These are phyloP conservation scores for Collybia nuda DNA, from an alignment of 768 basidiomycete species.

Conservation along the genomic window DNA sequence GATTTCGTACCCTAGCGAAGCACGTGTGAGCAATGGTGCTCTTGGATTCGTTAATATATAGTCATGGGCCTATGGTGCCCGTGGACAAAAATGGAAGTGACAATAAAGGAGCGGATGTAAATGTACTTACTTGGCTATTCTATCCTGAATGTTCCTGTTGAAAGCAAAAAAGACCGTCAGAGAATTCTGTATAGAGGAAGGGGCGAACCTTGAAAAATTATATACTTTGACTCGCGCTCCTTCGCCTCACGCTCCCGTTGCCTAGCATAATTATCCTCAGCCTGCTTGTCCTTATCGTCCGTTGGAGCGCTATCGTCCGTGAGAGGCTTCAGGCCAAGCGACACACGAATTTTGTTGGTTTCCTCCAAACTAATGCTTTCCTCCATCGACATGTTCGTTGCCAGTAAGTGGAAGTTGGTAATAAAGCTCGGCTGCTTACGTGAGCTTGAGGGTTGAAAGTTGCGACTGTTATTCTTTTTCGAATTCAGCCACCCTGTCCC, in stretches of 20 bases:
- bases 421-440: slow-evolving; percentile 18
- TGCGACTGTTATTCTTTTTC: slow-evolving; percentile 6
- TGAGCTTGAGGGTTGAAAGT: slow-evolving; percentile 8
- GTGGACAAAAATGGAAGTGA: slow-evolving; percentile 48
- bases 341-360: slow-evolving; percentile 94
- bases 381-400: slow-evolving; percentile 75
- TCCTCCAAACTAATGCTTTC: slow-evolving; percentile 90
- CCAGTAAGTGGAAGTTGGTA: slow-evolving; percentile 7
- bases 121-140: slow-evolving; percentile 86
- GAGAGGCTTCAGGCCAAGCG: slow-evolving; percentile 90
- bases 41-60: slow-evolving; percentile 19
- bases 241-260: slow-evolving; percentile 67
- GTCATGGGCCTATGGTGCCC: slow-evolving; percentile 36
- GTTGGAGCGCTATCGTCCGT: slow-evolving; percentile 74
- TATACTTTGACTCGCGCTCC: slow-evolving; percentile 77
- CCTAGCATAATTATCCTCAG: slow-evolving; percentile 84
- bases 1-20: slow-evolving; percentile 83
- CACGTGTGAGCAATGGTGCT: slow-evolving; percentile 41
- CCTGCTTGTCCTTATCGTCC: slow-evolving; percentile 78
- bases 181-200: slow-evolving; percentile 15
- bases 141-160: slow-evolving; percentile 66
- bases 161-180: slow-evolving; percentile 21
- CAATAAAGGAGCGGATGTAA: slow-evolving; percentile 25
- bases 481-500: slow-evolving; percentile 4
- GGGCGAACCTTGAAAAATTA: slow-evolving; percentile 17